Evolutionary conservation across 2,329 filamentous ascomycete species (phyloP).

Genomic region (Penicillium italicum): DNA sequence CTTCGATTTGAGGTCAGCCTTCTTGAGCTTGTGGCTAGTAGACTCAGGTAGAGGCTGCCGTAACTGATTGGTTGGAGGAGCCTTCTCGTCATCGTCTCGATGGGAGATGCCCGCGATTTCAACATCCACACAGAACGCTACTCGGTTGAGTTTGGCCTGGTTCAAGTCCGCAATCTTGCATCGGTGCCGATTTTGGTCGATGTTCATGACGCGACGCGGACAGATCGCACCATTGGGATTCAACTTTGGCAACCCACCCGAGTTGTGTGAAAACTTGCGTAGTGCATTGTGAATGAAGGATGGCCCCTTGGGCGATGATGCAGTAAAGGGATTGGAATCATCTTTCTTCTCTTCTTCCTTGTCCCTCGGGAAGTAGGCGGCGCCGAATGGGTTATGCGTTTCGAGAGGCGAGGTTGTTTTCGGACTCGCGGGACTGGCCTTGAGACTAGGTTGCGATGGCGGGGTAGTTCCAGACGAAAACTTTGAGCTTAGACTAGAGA

Average conservation of each 20-base stretch:
- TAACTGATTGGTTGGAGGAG: constrained; percentile 32
- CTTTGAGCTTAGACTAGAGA: constrained; percentile 87
- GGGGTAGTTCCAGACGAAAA: constrained; percentile 62
- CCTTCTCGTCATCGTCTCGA: constrained; percentile 62
- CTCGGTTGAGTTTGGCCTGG: constrained; percentile 74
- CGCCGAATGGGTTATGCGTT: constrained; percentile 44
- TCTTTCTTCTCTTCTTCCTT: constrained; percentile 44
- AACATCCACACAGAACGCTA: constrained; percentile 95
- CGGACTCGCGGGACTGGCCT: constrained; percentile 27
- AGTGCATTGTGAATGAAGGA: constrained; percentile 79
- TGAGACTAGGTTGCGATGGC: constrained; percentile 36
- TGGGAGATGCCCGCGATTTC: constrained; percentile 87
- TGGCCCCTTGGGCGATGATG: constrained; percentile 68
- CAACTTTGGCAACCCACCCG: constrained; percentile 51
- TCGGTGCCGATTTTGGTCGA: constrained; percentile 74
- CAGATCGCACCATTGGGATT: constrained; percentile 66
- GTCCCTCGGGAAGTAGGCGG: constrained; percentile 40
- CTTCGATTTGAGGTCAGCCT: constrained; percentile 56
- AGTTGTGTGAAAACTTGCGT: constrained; percentile 66
- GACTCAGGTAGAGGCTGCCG: constrained; percentile 25
- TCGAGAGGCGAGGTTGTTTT: constrained; percentile 39
- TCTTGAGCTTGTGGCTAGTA: constrained; percentile 32
- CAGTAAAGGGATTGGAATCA: constrained; percentile 39
- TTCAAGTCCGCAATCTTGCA: constrained; percentile 77
- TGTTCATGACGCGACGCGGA: constrained; percentile 76